Evolutionary conservation across 495 filamentous ascomycete genomes (phyloP).

Genomic region (Margaritispora aquatica): DNA sequence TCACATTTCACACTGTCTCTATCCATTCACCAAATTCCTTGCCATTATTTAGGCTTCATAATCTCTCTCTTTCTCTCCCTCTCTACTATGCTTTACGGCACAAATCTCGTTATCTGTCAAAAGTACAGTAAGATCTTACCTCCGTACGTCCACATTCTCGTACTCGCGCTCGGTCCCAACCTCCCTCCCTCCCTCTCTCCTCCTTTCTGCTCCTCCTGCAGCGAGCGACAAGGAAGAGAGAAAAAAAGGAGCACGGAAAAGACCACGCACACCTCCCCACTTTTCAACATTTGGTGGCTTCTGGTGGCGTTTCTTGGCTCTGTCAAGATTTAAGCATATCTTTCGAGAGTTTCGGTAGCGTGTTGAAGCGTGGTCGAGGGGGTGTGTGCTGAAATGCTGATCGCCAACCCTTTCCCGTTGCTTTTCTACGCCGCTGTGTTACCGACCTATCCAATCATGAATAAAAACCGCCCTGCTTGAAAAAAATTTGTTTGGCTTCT

Average conservation of each 20-base stretch:
- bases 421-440: background rate
- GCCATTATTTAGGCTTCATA: background rate
- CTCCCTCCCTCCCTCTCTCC: background rate
- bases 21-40: too few species aligned
- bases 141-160: background rate
- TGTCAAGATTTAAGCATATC: background rate
- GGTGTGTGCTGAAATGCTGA: too few species aligned
- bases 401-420: background rate
- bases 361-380: too few species aligned
- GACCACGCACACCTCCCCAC: background rate
- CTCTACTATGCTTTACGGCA: too few species aligned
- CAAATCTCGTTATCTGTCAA: background rate
- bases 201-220: too few species aligned
- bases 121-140: too few species aligned
- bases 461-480: too few species aligned
- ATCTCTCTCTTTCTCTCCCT: background rate
- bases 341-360: too few species aligned
- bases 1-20: too few species aligned
- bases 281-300: background rate
- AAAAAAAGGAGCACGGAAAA: background rate
- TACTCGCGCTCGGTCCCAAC: background rate
- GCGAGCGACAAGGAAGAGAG: background rate
- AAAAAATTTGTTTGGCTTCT: too few species aligned
- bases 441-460: background rate
- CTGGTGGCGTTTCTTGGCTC: background rate